These are phyloP conservation scores for Candida morakotiae DNA, from an alignment of 805 yeast genomes.

Conservation along the genomic window DNA sequence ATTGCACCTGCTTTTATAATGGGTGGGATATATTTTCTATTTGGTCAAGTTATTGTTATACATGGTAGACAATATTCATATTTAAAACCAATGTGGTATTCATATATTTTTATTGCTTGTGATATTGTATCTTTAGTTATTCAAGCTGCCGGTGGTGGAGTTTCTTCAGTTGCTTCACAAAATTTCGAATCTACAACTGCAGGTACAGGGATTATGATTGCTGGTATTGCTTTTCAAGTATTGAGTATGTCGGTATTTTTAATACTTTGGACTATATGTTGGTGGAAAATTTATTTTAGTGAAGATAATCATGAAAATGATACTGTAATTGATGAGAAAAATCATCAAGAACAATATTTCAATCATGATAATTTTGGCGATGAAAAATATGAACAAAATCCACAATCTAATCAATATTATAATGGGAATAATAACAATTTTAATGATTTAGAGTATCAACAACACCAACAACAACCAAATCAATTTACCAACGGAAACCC, in stretches of 20 bases:
- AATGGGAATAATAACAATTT: too few relatives aligned
- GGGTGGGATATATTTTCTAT: constrained; percentile 36
- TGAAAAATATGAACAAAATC: too few relatives aligned
- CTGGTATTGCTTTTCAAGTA: constrained; percentile 34
- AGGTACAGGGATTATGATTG: constrained; percentile 34
- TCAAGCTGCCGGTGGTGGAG: constrained; percentile 39
- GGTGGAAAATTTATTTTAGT: constrained; percentile 22
- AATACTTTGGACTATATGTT: constrained; percentile 28
- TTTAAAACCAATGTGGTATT: constrained; percentile 37
- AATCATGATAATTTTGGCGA: background rate
- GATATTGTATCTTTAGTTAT: constrained; percentile 31
- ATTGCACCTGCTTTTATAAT: constrained; percentile 37
- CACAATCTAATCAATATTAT: too few relatives aligned
- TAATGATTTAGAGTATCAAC: too few relatives aligned
- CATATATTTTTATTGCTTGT: constrained; percentile 32
- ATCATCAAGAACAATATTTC: background rate
- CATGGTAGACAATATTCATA: constrained; percentile 32
- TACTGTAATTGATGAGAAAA: too few relatives aligned
- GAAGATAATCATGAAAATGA: too few relatives aligned
- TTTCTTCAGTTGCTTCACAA: constrained; percentile 20
- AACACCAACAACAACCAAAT: too few relatives aligned
- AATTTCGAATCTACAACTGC: constrained; percentile 15
- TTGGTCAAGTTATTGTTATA: constrained; percentile 33
- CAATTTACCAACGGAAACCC: too few relatives aligned
- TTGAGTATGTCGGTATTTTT: constrained; percentile 32